Evolutionary conservation across 106 monocot genomes (phyloP), one percentile per base, ranked within the genome.

Genomic region (Hemerocallis citrina): DNA sequence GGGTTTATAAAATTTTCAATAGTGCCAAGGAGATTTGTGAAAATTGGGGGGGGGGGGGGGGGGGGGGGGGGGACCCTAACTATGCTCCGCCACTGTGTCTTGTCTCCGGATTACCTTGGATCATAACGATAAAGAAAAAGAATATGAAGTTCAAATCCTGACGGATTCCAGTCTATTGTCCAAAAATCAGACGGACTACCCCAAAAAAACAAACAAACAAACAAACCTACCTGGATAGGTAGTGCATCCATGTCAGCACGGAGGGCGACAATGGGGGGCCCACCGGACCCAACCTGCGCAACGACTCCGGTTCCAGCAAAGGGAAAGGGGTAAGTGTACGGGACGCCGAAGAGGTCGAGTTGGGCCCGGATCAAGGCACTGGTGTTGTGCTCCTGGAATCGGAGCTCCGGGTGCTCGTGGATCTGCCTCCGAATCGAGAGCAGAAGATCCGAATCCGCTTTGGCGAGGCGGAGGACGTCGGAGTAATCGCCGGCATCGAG

Each of bases 201-300:
- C n/a, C n/a, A n/a, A n/a, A 47, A 41, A 20, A 57, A 57, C 7
- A 34, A 19, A 1, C 21, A 29, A 20, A 85, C 13, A 25, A n/a
- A n/a, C n/a, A n/a, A n/a, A n/a, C n/a, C n/a, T n/a, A 85, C 88
- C 72, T 89, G 88, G 7, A 93, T 24, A 16, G 93, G 84, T 19
- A 93, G 85, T 13, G 88, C 88, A 51, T 93, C 93, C 85, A 93
- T 93, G 75, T 93, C 92, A 16, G 92, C 92, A 14, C 92, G 84
- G 33, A 93, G 81, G 22, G 92, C 88, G 36, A 93, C 65, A 63
- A 88, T 21, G 1, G 92, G 92, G 30, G 76, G 71, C 4, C 6
- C 25, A 3, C 92, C 92, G 55, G 81, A 78, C 3, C 92, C 92
- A 32, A 93, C 38, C 1, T 52, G 29, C 47, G 79, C 93, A 31